Evolutionary conservation across 2,329 filamentous ascomycete genomes (phyloP), one percentile per base, ranked within the genome.

Genomic region (Ascochyta fabae): DNA sequence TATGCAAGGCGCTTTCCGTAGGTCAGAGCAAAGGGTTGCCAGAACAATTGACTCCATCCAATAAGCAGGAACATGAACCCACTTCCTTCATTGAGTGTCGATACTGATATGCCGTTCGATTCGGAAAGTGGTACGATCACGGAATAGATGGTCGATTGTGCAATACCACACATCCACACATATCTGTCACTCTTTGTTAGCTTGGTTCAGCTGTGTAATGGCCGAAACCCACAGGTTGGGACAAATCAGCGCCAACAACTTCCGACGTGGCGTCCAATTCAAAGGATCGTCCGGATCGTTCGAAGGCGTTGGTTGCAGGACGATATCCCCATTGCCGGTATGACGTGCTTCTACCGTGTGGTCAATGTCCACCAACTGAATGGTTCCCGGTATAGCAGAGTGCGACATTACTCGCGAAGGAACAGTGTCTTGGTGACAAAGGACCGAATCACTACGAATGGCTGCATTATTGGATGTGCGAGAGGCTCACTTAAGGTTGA

Each of bases 31-130:
- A 84, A 64, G 3, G 83, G 81, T 60, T 84, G 82, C 78, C 79
- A 83, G 38, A 84, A 70, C 3, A 84, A 66, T 58, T 78, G 78
- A 0, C 80, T 81, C 80, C 80, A 83, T 3, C 81, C 80, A 23
- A 82, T 77, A 13, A 80, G 74, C 27, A 84, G 64, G 59, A 84
- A 83, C 80, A 83, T 81, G 46, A 80, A 78, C 2, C 82, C 82
- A 12, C 78, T 83, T 7, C 81, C 82, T 44, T 78, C 73, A 55
- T 81, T 81, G 16, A 84, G 65, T 33, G 79, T 73, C 4, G 67
- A 70, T 1, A 81, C 64, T 0, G 77, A 78, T 33, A 84, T 69
- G 4, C 77, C 79, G 0, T 79, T 81, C n/a, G 79, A 78, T 41
- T 75, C 66, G 7, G 76, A 77, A 35, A 84, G 80, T 10, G 79